Conservation (phyloP, 1,139 yeast species). For the Blastobotrys elegans region DNA sequence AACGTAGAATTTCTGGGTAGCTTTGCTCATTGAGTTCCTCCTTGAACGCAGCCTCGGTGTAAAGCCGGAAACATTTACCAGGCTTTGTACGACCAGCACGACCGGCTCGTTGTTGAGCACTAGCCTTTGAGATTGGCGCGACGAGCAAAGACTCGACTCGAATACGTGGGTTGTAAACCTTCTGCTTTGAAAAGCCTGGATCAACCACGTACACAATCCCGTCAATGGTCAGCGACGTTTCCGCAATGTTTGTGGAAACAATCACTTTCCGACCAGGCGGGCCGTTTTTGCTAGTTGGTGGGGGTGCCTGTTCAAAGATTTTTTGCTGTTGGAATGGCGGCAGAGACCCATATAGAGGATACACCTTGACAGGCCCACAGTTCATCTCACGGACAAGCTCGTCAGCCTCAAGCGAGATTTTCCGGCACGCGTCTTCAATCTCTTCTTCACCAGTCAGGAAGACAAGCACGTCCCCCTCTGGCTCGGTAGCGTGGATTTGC, state of each 20-base stretch:
- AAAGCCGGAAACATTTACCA: slow-evolving; percentile 93
- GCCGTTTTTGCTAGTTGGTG: slow-evolving; percentile 55
- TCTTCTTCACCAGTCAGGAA: slow-evolving; percentile 98
- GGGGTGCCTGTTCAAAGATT: slow-evolving; percentile 88
- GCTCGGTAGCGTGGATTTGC: slow-evolving; percentile 96
- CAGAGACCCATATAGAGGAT: slow-evolving; percentile 91
- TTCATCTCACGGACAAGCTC: slow-evolving; percentile 82
- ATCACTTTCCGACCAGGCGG: slow-evolving; percentile 94
- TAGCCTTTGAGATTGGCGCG: slow-evolving; percentile 94
- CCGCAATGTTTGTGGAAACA: slow-evolving; percentile 95
- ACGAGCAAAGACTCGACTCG: slow-evolving; percentile 92
- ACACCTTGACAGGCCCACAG: slow-evolving; percentile 83
- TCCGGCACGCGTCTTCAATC: slow-evolving; percentile 94
- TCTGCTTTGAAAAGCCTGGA: slow-evolving; percentile 89
- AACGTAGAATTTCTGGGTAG: slow-evolving; percentile 89
- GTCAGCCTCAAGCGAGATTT: slow-evolving; percentile 81
- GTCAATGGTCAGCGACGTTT: slow-evolving; percentile 91
- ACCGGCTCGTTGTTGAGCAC: slow-evolving; percentile 98
- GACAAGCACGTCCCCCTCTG: slow-evolving; percentile 82
- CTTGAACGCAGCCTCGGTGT: slow-evolving; percentile 95
- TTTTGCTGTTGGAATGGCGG: slow-evolving; percentile 95
- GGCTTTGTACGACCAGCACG: slow-evolving; percentile 99
- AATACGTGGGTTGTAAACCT: slow-evolving; percentile 85
- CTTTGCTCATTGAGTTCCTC: slow-evolving; percentile 92
- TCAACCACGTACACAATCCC: slow-evolving; percentile 88